These are phyloP conservation scores for Aureobasidium sp. DNA, from an alignment of 2,329 filamentous ascomycete species.

Conservation along the genomic window DNA sequence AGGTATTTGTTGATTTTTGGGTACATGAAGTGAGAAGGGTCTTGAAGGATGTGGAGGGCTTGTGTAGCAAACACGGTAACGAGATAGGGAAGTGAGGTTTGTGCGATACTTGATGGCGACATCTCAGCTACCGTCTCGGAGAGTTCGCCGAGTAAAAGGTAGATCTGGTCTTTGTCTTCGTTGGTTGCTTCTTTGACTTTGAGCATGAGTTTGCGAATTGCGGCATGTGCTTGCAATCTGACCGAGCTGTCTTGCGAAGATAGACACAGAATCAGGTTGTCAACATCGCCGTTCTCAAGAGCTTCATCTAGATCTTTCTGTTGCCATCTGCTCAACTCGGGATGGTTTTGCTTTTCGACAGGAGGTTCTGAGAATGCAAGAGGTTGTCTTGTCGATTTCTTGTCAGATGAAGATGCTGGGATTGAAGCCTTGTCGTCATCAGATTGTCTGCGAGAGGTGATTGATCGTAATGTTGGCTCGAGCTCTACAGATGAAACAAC, in stretches of 20 bases:
- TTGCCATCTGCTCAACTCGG: constrained; percentile 55
- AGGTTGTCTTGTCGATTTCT: neutral
- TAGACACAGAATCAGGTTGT: constrained; percentile 65
- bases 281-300: constrained; percentile 67
- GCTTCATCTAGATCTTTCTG: constrained; percentile 71
- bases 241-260: constrained; percentile 69
- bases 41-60: constrained; percentile 61
- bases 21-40: constrained; percentile 77
- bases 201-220: constrained; percentile 56
- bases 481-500: neutral
- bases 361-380: constrained; percentile 31
- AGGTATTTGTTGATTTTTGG: constrained; percentile 80
- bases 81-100: constrained; percentile 54
- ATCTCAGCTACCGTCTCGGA: constrained; percentile 61
- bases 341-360: constrained; percentile 37
- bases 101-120: constrained; percentile 35
- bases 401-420: neutral
- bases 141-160: constrained; percentile 72
- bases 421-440: neutral
- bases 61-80: constrained; percentile 69
- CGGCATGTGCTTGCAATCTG: constrained; percentile 67
- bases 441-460: neutral
- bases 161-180: constrained; percentile 69
- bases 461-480: neutral
- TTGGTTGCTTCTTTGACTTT: constrained; percentile 58